Percentiles rank a stretch among this genome's conserved stretches.
Conservation (phyloP, 2,329 filamentous ascomycete species). For the Alternaria triticina region DNA sequence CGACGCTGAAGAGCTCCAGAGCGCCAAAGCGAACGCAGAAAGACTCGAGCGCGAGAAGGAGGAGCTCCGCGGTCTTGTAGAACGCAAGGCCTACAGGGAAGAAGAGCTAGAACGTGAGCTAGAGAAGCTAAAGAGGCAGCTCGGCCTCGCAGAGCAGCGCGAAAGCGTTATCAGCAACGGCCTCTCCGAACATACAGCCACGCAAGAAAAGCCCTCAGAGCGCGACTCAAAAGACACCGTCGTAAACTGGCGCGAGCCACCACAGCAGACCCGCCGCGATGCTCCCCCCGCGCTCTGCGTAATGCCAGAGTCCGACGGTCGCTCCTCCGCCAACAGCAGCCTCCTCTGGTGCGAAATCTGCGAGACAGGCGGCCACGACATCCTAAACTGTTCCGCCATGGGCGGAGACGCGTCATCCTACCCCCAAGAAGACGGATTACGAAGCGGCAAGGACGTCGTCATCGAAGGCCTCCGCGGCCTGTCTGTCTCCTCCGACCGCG, state of each 20-base stretch:
- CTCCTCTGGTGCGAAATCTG: slow-evolving; percentile 93
- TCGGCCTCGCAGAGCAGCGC: slow-evolving; percentile 54
- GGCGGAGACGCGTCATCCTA: slow-evolving; percentile 58
- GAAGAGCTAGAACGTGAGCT: slow-evolving; percentile 87
- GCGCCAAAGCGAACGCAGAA: slow-evolving; percentile 67
- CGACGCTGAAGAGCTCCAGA: slow-evolving; percentile 57
- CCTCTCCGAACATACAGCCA: slow-evolving; percentile 56
- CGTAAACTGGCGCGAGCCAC: slow-evolving; percentile 58
- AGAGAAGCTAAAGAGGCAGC: slow-evolving; percentile 60
- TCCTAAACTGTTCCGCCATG: slow-evolving; percentile 92
- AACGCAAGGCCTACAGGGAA: slow-evolving; percentile 75
- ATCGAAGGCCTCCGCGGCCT: slow-evolving; percentile 43
- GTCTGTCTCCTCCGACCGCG: slow-evolving; percentile 39
- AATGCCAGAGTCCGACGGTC: slow-evolving; percentile 70
- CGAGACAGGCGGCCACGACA: slow-evolving; percentile 89
- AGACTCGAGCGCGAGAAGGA: slow-evolving; percentile 81
- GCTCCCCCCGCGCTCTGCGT: slow-evolving; percentile 63
- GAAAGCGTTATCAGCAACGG: slow-evolving; percentile 62
- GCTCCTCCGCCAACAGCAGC: slow-evolving; percentile 68
- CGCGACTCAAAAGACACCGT: slow-evolving; percentile 72
- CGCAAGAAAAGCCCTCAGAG: slow-evolving; percentile 60
- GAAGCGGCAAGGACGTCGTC: slow-evolving; percentile 38
- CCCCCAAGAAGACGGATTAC: slow-evolving; percentile 28
- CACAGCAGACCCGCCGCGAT: slow-evolving; percentile 30
- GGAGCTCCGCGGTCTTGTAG: slow-evolving; percentile 75